Base-by-base conservation (phyloP, 441 rosid genomes). In the Gossypium gossypioides region DNA sequence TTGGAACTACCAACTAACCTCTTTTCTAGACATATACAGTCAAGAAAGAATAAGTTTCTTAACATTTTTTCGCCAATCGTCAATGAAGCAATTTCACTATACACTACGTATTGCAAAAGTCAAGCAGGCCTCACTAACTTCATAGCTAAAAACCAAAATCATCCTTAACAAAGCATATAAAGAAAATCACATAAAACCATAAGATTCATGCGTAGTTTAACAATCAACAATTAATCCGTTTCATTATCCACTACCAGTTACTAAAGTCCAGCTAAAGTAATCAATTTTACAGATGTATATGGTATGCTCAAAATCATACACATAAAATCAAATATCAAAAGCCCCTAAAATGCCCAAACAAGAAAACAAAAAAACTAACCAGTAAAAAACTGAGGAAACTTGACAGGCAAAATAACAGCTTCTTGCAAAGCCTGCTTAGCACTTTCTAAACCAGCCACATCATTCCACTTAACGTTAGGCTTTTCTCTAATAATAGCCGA, bases 401-500 rank as follows among this genome's bases (percentile, higher is more conserved):
- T 92, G 19, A 92, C 97, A 0, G 97, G 97, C 80, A 92, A 85
- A 67, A 92, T 92, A 52, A 92, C 97, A 48, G 97, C 97, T 86
- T 92, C 97, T 81, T 92, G 96, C 72, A 92, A 76, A 19, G 96
- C 86, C 75, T 90, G 96, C 76, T 92, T 90, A 56, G 96, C 96
- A 71, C 91, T 87, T 78, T 89, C 93, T 9, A 89, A 84, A 3
- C 91, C 93, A 16, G 93, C 93, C 71, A 89, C 91, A 74, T 89
- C 91, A 52, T 74, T 86, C 93, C 93, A 89, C 80, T 84, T 87
- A 60, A 87, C 81, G 57, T 92, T 86, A 50, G 96, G 97, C 71
- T 92, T 92, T 80, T 92, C 97, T 78, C 95, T 84, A 1, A 92
- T 72, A 51, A 92, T 92, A n/a, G 95, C 97, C 0, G 95, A 92